Percentiles rank a stretch among this genome's conserved stretches.
phyloP scores from a whole-genome alignment of 805 yeast genomes.

The Novakomyces olei region DNA sequence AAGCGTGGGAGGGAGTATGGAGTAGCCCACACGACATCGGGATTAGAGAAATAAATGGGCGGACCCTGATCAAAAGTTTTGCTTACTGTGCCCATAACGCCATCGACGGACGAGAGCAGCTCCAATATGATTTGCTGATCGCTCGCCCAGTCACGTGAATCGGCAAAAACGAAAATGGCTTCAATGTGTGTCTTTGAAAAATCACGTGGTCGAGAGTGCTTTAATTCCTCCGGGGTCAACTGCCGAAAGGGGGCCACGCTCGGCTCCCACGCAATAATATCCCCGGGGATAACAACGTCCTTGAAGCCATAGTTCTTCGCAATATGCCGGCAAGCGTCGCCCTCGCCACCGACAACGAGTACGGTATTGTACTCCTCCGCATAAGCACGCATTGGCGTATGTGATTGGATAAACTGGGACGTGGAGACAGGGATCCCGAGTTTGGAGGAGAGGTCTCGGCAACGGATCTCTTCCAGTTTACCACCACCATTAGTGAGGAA shows the following conservation, averaged over 20 bases:
- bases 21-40: constrained; percentile 70
- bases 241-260: constrained; percentile 68
- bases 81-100: constrained; percentile 41
- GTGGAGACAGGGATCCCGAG: constrained; percentile 39
- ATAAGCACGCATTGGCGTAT: constrained; percentile 78
- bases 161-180: constrained; percentile 65
- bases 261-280: constrained; percentile 69
- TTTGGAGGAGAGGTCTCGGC: constrained; percentile 43
- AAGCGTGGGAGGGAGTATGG: constrained; percentile 56
- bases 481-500: constrained; percentile 90
- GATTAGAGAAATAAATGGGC: constrained; percentile 8
- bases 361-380: constrained; percentile 48
- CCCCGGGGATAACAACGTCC: constrained; percentile 62
- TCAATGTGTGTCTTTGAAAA: constrained; percentile 26
- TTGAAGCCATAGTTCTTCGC: constrained; percentile 69
- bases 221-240: constrained; percentile 37
- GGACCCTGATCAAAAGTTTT: constrained; percentile 7
- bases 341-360: constrained; percentile 73
- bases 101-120: constrained; percentile 38
- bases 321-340: constrained; percentile 61
- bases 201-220: constrained; percentile 20
- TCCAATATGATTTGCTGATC: constrained; percentile 64
- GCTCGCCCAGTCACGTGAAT: constrained; percentile 71
- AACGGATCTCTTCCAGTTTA: constrained; percentile 51
- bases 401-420: constrained; percentile 77